Evolutionary conservation across 176 grass and related monocot species (phyloP).

Genomic region (Bolboschoenus planiculmis): DNA sequence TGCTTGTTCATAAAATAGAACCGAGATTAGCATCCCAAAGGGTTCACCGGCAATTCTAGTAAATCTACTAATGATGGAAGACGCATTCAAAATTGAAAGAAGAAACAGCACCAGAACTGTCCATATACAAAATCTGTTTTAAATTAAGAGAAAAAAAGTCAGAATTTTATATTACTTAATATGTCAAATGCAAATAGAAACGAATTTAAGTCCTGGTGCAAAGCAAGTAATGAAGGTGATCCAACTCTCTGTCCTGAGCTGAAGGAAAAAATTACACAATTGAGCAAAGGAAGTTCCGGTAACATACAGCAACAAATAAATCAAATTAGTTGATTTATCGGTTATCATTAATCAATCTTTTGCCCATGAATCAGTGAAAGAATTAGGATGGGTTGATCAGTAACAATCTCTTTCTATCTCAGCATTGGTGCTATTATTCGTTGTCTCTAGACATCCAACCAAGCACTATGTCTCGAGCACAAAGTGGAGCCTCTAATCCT

Average conservation of each 20-base stretch:
- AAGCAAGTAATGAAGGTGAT: neutral
- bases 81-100: constrained; percentile 61
- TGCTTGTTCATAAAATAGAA: constrained; percentile 74
- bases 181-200: neutral
- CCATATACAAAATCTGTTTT: constrained; percentile 80
- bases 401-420: neutral
- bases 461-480: neutral
- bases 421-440: neutral
- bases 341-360: neutral
- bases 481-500: neutral
- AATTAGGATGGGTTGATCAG: neutral
- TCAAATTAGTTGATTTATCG: neutral
- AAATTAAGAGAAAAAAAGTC: neutral
- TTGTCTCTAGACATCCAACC: neutral
- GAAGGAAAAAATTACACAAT: neutral
- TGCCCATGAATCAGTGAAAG: neutral
- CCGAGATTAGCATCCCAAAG: constrained; percentile 82
- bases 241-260: neutral
- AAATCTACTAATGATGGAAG: constrained; percentile 66
- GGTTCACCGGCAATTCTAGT: constrained; percentile 85
- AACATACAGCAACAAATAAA: neutral
- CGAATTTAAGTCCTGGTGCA: neutral
- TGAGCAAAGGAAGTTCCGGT: neutral
- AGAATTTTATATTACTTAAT: constrained; percentile 11
- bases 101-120: constrained; percentile 61